phyloP scores from a whole-genome alignment of 2,329 filamentous ascomycete genomes.

The Penicillium sp. region DNA sequence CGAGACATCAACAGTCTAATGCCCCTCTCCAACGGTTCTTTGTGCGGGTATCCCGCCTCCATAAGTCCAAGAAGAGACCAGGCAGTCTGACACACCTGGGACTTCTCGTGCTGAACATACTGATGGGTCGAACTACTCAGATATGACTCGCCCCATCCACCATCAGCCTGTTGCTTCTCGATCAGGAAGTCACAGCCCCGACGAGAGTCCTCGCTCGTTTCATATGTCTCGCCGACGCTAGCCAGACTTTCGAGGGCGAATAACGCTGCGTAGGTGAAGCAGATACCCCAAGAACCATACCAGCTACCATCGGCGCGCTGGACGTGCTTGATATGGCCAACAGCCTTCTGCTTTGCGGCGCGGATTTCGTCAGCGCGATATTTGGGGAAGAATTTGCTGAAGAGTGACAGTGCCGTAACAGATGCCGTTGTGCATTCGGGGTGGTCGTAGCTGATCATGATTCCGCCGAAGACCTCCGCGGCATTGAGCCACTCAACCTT shows the following conservation, averaged over 20 bases:
- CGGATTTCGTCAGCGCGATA: conserved; percentile 77
- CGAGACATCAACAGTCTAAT: conserved; percentile 79
- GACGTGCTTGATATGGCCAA: conserved; percentile 76
- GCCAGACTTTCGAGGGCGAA: conserved; percentile 87
- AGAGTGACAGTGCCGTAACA: conserved; percentile 81
- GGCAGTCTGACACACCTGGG: conserved; percentile 90
- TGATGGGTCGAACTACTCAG: conserved; percentile 73
- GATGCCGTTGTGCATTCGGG: conserved; percentile 96
- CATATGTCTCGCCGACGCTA: conserved; percentile 77
- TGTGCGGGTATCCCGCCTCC: conserved; percentile 77
- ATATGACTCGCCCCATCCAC: conserved; percentile 97
- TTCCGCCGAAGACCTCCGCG: conserved; percentile 91
- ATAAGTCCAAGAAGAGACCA: conserved; percentile 84
- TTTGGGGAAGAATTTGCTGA: conserved; percentile 75
- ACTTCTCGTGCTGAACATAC: conserved; percentile 75
- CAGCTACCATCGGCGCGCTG: conserved; percentile 85
- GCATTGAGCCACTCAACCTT: conserved; percentile 85
- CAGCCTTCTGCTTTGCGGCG: conserved; percentile 68
- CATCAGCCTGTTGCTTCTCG: conserved; percentile 79
- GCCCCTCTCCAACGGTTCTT: conserved; percentile 69
- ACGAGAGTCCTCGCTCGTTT: conserved; percentile 67
- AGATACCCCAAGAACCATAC: conserved; percentile 98
- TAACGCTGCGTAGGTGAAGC: conserved; percentile 96
- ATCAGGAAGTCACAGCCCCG: conserved; percentile 84
- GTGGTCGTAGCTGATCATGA: conserved; percentile 99